Evolutionary conservation across 78 protist species (phyloP), one percentile per base, ranked within the genome.

Genomic region (Capsaspora owczarzaki): DNA sequence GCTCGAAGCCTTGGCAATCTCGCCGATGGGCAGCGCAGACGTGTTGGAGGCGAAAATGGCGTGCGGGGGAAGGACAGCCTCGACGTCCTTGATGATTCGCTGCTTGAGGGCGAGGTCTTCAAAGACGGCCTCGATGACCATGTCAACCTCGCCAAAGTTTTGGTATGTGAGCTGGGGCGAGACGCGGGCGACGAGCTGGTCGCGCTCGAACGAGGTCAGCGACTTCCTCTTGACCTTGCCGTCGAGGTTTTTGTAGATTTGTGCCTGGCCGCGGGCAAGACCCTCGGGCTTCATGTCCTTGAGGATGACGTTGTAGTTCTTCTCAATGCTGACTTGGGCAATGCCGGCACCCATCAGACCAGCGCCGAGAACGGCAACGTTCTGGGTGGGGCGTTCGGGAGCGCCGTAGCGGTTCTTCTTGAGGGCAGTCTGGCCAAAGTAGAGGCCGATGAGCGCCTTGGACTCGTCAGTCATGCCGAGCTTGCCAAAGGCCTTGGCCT

Each of bases 121-220:
- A n/a, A n/a, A n/a, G n/a, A n/a, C n/a, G 27, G 91, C 91, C 69
- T 88, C 91, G n/a, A 88, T 33, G n/a, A 88, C 84, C 2, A 83
- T 63, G 42, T 88, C 86, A n/a, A n/a, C n/a, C n/a, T n/a, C n/a
- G n/a, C n/a, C n/a, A n/a, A n/a, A n/a, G n/a, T 88, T 88, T 92
- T 92, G 74, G 92, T 92, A 80, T 87, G 86, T 53, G n/a, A n/a
- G n/a, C n/a, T n/a, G 37, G 16, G 16, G 68, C 68, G 33, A 19
- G 1, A 40, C 35, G 33, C 19, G 49, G 81, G 16, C 38, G 78
- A 76, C 47, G 86, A 78, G 33, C 84, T 72, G 19, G 86, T 82
- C 76, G 74, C 79, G 27, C 82, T 40, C 4, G 85, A 87, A 16
- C 16, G n/a, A 16, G 56, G 56, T 10, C 35, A 10, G 33, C 35